These are phyloP conservation scores for Rosa hybrid DNA, from an alignment of 331 rosid species.

Conservation along the genomic window DNA sequence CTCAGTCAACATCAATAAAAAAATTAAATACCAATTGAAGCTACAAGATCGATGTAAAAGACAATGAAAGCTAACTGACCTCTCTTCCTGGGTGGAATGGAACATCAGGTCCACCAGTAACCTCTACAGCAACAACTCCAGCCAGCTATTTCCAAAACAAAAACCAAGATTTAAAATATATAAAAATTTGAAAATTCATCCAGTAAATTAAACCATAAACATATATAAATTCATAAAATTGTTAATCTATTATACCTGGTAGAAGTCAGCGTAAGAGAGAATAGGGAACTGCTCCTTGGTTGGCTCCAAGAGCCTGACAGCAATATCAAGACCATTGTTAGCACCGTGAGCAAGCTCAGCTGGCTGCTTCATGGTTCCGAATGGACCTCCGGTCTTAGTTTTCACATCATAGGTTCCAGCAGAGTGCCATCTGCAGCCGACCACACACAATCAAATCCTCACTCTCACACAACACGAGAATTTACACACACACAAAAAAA, in stretches of 20 bases:
- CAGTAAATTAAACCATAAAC: not conserved
- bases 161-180: not conserved
- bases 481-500: no score
- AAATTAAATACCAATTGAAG: not conserved
- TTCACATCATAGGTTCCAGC: conserved; percentile 82
- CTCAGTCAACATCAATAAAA: not conserved
- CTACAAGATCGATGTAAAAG: not conserved
- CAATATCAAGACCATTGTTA: conserved; percentile 87
- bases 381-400: conserved; percentile 87
- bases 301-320: conserved; percentile 94
- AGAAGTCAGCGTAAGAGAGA: conserved; percentile 77
- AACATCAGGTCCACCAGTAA: conserved; percentile 94
- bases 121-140: conserved; percentile 93
- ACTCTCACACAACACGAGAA: not conserved
- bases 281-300: conserved; percentile 75
- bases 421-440: conserved; percentile 82
- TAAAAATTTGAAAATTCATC: not conserved
- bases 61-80: conserved; percentile 39
- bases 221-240: not conserved
- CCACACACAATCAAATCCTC: not conserved
- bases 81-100: conserved; percentile 97
- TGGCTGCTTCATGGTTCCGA: conserved; percentile 72
- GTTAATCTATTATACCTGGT: conserved; percentile 50
- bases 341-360: conserved; percentile 78
- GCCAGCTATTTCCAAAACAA: conserved; percentile 51